Base-by-base conservation (phyloP, 208 protist species). In the Wallacemonas rigidus region DNA sequence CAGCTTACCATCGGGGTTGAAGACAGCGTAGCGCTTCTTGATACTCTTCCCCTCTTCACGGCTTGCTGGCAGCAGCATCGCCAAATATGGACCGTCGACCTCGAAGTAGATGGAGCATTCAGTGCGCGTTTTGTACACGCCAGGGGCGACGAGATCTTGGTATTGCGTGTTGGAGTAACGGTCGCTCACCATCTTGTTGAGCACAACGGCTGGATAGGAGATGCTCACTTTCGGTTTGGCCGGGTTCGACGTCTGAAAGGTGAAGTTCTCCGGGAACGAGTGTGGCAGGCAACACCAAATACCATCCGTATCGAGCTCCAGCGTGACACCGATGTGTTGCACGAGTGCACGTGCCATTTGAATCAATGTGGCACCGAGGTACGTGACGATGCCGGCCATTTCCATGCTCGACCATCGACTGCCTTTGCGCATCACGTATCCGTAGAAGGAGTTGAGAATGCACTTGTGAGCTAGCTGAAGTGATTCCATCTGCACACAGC, bases 361-460 rank as follows among this genome's bases (percentile, higher is more conserved):
- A 92, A 99, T 99, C 64, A 99, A 99, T n/a, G 97, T 94, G 11
- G 98, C 98, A 58, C 99, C 99, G 11, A 97, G 98, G 79, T 99
- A 93, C 48, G 92, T 97, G 41, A 99, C 98, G 62, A 99, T 98
- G 72, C 99, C 99, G 12, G 99, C 99, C 99, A 99, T 99, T 77
- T 99, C 98, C 95, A 99, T 99, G 36, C 95, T 99, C 71, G 98
- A 99, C 99, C 99, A 99, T 36, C 99, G 85, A 26, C 98, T 96
- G 15, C 98, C 99, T 50, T 95, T 97, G 35, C 98, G 93, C 98
- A 99, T 99, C 51, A 99, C 98, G 67, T 99, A 99, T 26, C 99
- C 99, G 87, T 99, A 99, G 85, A 99, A 99, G 15, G 98, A 99
- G 91, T 99, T 99, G 17, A 99, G 89, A 85, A 99, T 99, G 83